Percentiles rank a stretch among this genome's conserved stretches.
These are phyloP conservation scores for Phytopythium delawarense DNA, from an alignment of 352 stramenopile genomes.

Conservation along the genomic window DNA sequence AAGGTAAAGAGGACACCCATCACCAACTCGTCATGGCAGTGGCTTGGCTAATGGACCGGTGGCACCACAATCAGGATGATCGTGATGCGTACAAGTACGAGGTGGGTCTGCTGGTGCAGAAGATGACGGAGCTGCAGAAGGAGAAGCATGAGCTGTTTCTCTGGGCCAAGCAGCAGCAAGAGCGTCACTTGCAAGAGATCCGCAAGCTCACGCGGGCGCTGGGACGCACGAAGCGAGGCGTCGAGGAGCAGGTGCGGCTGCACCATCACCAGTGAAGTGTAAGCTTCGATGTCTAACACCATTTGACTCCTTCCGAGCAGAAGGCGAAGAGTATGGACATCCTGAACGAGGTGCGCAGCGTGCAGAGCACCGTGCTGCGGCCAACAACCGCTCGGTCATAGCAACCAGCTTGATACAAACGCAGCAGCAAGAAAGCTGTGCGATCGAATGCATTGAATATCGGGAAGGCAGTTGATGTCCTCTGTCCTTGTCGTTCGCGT, in stretches of 20 bases:
- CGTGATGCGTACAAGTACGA: constrained; percentile 72
- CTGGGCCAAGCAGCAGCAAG: constrained; percentile 71
- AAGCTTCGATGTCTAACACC: neutral
- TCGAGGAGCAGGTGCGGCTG: constrained; percentile 53
- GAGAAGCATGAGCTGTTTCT: constrained; percentile 73
- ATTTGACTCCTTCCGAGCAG: constrained; percentile 9
- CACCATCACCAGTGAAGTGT: neutral
- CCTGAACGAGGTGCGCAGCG: constrained; percentile 31
- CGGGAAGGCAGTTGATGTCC: neutral
- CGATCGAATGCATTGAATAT: neutral
- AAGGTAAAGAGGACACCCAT: constrained; percentile 27
- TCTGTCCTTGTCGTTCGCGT: neutral
- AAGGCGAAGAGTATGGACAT: constrained; percentile 33
- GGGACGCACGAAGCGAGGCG: constrained; percentile 43
- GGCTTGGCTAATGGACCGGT: neutral
- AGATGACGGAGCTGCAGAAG: constrained; percentile 58
- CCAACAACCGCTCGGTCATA: constrained; percentile 14
- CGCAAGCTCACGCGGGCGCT: constrained; percentile 76
- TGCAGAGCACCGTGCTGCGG: constrained; percentile 31
- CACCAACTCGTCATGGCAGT: neutral
- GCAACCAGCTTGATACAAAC: neutral
- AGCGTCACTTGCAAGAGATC: constrained; percentile 72
- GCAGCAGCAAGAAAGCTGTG: neutral
- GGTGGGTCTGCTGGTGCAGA: constrained; percentile 63
- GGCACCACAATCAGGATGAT: constrained; percentile 39